phyloP scores from a whole-genome alignment of 129 eudicot genomes.

The Lactuca saligna region DNA sequence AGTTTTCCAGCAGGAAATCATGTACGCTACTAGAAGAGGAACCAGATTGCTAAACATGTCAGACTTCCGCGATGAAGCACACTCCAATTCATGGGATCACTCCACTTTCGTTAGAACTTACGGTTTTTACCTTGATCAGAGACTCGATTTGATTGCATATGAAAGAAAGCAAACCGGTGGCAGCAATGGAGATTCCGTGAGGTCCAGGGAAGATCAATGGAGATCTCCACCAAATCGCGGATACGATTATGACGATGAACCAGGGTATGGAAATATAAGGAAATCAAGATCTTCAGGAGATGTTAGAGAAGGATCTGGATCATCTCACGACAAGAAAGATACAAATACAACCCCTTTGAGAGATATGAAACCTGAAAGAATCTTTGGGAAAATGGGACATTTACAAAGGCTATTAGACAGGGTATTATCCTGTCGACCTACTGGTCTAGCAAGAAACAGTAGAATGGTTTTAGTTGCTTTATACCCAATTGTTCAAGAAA shows the following conservation, averaged over 20 bases:
- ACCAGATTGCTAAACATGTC: constrained; percentile 70
- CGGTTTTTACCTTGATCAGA: constrained; percentile 72
- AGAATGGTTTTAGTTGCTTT: constrained; percentile 67
- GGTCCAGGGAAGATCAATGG: constrained; percentile 52
- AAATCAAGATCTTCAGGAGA: constrained; percentile 68
- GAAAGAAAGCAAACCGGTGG: constrained; percentile 52
- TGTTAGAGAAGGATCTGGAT: constrained; percentile 44
- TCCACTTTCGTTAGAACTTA: constrained; percentile 78
- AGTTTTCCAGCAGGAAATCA: constrained; percentile 67
- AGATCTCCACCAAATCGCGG: constrained; percentile 63
- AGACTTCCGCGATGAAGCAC: constrained; percentile 79
- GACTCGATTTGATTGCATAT: constrained; percentile 52
- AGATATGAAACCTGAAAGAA: constrained; percentile 73
- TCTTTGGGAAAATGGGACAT: constrained; percentile 82
- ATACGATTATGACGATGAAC: constrained; percentile 52
- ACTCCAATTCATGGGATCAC: constrained; percentile 80
- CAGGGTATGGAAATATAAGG: constrained; percentile 63
- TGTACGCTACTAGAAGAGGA: constrained; percentile 72
- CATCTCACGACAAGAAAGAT: constrained; percentile 40
- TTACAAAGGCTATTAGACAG: constrained; percentile 75
- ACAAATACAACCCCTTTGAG: constrained; percentile 61
- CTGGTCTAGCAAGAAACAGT: constrained; percentile 72
- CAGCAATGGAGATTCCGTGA: constrained; percentile 43
- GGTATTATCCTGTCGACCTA: constrained; percentile 68
- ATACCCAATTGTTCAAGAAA: constrained; percentile 69